Percentiles rank a stretch among this genome's conserved stretches.
phyloP scores from a whole-genome alignment of 768 basidiomycete genomes.

The Hygrophoropsis aurantiaca region DNA sequence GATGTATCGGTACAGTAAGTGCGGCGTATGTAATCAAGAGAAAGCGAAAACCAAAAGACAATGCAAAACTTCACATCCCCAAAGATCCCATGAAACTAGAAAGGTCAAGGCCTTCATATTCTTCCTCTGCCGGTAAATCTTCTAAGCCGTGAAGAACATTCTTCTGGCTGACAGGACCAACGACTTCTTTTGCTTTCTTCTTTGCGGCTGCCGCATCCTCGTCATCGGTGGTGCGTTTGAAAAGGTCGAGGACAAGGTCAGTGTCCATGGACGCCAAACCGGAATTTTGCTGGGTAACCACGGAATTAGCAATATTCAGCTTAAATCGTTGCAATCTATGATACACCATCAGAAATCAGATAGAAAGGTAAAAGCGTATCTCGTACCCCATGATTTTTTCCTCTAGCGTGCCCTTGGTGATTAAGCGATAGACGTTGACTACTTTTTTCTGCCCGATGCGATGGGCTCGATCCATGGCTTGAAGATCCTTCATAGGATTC shows the following conservation, averaged over 20 bases:
- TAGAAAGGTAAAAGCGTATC: background rate
- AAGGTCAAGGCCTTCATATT: slow-evolving; percentile 86
- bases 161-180: slow-evolving; percentile 70
- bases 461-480: slow-evolving; percentile 99
- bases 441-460: slow-evolving; percentile 98
- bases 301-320: slow-evolving; percentile 93
- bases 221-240: slow-evolving; percentile 73
- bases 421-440: slow-evolving; percentile 96
- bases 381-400: slow-evolving; percentile 99
- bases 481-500: slow-evolving; percentile 99
- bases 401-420: slow-evolving; percentile 95
- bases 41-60: slow-evolving; percentile 2
- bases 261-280: slow-evolving; percentile 96
- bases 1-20: slow-evolving; percentile 32
- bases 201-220: slow-evolving; percentile 63
- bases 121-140: slow-evolving; percentile 88
- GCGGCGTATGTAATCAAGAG: slow-evolving; percentile 29
- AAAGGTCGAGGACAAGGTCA: slow-evolving; percentile 92
- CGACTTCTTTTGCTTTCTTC: slow-evolving; percentile 52
- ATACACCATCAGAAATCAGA: slow-evolving; percentile 7
- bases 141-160: slow-evolving; percentile 87
- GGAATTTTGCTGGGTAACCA: slow-evolving; percentile 96
- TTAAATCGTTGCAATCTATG: slow-evolving; percentile 95
- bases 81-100: slow-evolving; percentile 89
- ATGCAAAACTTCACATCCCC: slow-evolving; percentile 39